Evolutionary conservation across 78 protist species (phyloP), one percentile per base, ranked within the genome.

Genomic region (Emiliania huxleyi): DNA sequence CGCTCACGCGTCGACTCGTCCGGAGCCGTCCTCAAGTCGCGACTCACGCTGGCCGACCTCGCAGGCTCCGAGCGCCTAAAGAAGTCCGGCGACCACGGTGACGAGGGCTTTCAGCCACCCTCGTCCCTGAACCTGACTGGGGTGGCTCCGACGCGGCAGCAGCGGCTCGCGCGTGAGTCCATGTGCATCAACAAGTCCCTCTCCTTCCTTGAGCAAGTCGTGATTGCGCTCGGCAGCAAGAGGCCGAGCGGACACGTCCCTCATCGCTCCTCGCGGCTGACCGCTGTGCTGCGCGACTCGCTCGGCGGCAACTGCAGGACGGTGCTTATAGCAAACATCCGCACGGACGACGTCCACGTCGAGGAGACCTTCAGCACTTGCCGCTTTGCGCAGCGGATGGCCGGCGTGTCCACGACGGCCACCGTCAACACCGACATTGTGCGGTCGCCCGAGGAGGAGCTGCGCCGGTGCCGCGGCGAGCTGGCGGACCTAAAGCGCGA

Each of bases 31-130:
- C 62, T 52, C 29, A 52, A 69, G 87, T 19, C 21, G 1, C n/a
- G 91, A 12, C 44, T 2, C 6, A 0, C 91, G 15, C 40, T 93
- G 52, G 93, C 93, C 43, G 96, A 95, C 94, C 91, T 97, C 45
- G 98, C 98, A 8, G 98, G 98, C 26, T 90, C 94, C 12, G 98
- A 97, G 92, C 92, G 96, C 33, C 77, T 97, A 37, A 38, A 48
- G 35, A 97, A 52, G 62, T 8, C 62, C 15, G 8, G 29, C 15
- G 15, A 15, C 62, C 62, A 52, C 29, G n/a, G n/a, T n/a, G n/a
- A n/a, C n/a, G n/a, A n/a, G n/a, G n/a, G n/a, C n/a, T n/a, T n/a
- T n/a, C n/a, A n/a, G n/a, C n/a, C n/a, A n/a, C n/a, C n/a, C n/a
- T 52, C 62, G 29, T 8, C 29, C 15, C 8, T 52, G 62, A 52